Evolutionary conservation across 192 early-diverging fungal genomes (phyloP), one percentile per base, ranked within the genome.

Genomic region (Entophlyctis luteolus): DNA sequence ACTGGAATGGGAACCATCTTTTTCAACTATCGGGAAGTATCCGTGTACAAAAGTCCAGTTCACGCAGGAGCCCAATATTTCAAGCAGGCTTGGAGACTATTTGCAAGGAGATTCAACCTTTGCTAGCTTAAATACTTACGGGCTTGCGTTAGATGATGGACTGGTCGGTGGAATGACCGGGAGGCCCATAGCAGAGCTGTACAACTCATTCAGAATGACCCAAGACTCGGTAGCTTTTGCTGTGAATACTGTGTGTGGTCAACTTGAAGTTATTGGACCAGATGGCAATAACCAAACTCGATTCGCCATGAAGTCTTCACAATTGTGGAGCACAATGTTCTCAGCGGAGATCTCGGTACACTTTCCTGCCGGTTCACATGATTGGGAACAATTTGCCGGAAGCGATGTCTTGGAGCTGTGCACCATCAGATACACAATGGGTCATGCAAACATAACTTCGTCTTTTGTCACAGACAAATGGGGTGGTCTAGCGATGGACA

Each of bases 81-180:
- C 22, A 10, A 2, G 2, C 45, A 31, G 28, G 16, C 37, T 62
- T 10, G 59, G 59, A 48, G 25, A 62, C 25, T 62, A 22, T 48
- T 23, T 62, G 59, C 42, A 62, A 48, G 59, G 59, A n/a, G 42
- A 62, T 28, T 49, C 39, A 6, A 45, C 42, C 31, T 62, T 62
- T 16, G 10, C 45, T 20, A 62, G 42, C 27, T 20, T 62, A n/a
- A 48, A 62, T 45, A 54, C 10, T 20, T 62, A 62, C 27, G 59
- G 59, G 1, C 59, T 62, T 0, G 39, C 59, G 0, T 45, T 62
- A 14, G 59, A 27, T 1, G 46, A 62, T 48, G 59, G 59, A 22
- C 6, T 62, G 12, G 46, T 62, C n/a, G 59, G 59, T 22, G 59
- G 59, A 1, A 18, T 45, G 14, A 28, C 46, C 2, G 59, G 39